Evolutionary conservation across 139 green algal species (phyloP).

Genomic region (Asterochloris erici): DNA sequence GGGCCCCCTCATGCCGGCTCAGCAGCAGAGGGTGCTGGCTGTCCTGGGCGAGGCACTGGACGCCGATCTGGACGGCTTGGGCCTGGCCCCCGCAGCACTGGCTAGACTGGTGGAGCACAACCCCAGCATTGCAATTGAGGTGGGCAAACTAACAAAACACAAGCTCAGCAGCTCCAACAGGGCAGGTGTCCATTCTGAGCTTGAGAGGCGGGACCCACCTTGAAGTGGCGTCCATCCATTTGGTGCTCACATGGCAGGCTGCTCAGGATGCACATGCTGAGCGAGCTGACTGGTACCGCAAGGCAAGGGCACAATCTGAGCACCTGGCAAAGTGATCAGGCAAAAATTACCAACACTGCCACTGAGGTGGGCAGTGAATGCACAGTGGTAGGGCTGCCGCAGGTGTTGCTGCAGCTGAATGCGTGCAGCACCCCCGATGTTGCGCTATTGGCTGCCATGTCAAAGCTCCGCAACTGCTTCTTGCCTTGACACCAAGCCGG

Average conservation of each 20-base stretch:
- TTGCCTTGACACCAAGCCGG: background rate
- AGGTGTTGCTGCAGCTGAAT: too few relatives aligned
- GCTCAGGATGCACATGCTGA: too few relatives aligned
- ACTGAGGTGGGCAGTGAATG: too few relatives aligned
- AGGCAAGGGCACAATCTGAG: too few relatives aligned
- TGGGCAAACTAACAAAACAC: background rate
- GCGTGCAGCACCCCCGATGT: too few relatives aligned
- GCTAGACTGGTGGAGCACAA: slow-evolving; percentile 70
- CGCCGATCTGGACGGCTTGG: slow-evolving; percentile 18
- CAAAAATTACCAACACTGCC: too few relatives aligned
- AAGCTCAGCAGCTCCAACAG: background rate
- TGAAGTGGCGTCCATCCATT: background rate
- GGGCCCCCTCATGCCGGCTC: background rate
- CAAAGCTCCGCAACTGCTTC: too few relatives aligned
- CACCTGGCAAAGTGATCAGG: too few relatives aligned
- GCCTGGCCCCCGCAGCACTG: slow-evolving; percentile 38
- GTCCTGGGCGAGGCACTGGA: background rate
- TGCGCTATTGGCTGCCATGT: too few relatives aligned
- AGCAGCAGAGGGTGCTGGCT: slow-evolving; percentile 12
- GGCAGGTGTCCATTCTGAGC: background rate
- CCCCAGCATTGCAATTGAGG: slow-evolving; percentile 59
- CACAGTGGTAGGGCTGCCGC: too few relatives aligned
- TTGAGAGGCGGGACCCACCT: background rate
- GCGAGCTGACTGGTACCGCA: too few relatives aligned
- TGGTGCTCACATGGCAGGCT: background rate